phyloP scores from a whole-genome alignment of 768 basidiomycete species.

The Lentinus tigrinus region DNA sequence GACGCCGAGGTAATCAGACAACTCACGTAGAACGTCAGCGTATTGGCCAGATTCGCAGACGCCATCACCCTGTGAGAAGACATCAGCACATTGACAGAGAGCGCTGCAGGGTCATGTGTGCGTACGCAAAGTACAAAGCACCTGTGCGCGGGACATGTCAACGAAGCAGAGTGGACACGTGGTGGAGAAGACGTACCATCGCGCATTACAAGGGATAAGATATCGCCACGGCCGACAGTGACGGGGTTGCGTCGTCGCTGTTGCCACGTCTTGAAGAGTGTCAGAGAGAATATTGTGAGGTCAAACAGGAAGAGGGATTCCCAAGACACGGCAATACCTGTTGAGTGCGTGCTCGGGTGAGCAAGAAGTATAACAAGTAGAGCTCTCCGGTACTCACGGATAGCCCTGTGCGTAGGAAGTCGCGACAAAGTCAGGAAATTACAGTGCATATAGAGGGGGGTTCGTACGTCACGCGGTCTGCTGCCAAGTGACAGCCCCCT shows the following conservation, averaged over 20 bases:
- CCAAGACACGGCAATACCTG: slow-evolving; percentile 41
- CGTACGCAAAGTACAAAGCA: slow-evolving; percentile 56
- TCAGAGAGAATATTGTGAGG: slow-evolving; percentile 45
- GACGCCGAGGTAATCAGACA: neutral
- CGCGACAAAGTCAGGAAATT: neutral
- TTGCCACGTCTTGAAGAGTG: slow-evolving; percentile 43
- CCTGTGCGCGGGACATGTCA: slow-evolving; percentile 31
- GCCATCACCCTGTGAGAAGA: slow-evolving; percentile 45
- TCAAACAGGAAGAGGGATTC: slow-evolving; percentile 53
- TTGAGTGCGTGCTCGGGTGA: neutral
- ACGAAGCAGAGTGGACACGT: neutral
- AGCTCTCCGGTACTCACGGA: slow-evolving; percentile 17
- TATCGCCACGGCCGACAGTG: slow-evolving; percentile 24
- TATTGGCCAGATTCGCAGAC: slow-evolving; percentile 49
- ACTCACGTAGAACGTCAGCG: slow-evolving; percentile 38
- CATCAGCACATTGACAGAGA: no score
- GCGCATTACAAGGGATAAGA: slow-evolving; percentile 44
- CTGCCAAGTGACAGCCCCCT: slow-evolving; percentile 22
- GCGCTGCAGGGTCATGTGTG: no score
- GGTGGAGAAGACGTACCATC: slow-evolving; percentile 41
- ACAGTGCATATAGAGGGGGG: neutral
- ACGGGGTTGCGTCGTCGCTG: slow-evolving; percentile 28
- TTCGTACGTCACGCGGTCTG: slow-evolving; percentile 25
- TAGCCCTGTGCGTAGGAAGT: slow-evolving; percentile 14
- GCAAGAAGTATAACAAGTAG: neutral